Conservation (phyloP, 805 yeast genomes). For the Wickerhamomyces subpelliculosus region DNA sequence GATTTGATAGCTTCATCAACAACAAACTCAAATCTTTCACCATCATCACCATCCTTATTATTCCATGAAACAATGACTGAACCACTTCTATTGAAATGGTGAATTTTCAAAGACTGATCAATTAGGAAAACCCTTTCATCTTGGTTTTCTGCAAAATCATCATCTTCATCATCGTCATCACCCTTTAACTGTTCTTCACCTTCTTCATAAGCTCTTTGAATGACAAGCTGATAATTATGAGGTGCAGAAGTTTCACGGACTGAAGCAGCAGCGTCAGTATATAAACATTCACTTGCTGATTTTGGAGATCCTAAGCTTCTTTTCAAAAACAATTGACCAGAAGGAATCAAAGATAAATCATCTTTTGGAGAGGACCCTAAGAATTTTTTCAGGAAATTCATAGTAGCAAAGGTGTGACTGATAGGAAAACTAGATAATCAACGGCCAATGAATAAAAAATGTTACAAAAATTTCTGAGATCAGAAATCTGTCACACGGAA, state of each 20-base stretch:
- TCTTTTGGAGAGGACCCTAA: slow-evolving; percentile 50
- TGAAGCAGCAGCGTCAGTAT: slow-evolving; percentile 70
- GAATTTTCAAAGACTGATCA: slow-evolving; percentile 51
- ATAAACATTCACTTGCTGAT: slow-evolving; percentile 78
- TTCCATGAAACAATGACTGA: slow-evolving; percentile 65
- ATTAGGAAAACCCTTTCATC: slow-evolving; percentile 74
- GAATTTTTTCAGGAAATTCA: slow-evolving; percentile 70
- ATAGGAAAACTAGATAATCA: too few relatives aligned
- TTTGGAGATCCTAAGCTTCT: slow-evolving; percentile 79
- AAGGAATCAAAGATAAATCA: slow-evolving; percentile 61
- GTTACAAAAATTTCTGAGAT: too few relatives aligned
- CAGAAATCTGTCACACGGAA: too few relatives aligned
- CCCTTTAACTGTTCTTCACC: slow-evolving; percentile 48
- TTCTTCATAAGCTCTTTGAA: slow-evolving; percentile 63
- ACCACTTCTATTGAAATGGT: slow-evolving; percentile 47
- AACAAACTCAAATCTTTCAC: slow-evolving; percentile 69
- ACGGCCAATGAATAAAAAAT: too few relatives aligned
- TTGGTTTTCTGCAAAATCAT: slow-evolving; percentile 26
- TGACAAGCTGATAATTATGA: slow-evolving; percentile 61
- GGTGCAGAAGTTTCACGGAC: slow-evolving; percentile 64
- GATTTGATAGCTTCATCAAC: slow-evolving; percentile 48
- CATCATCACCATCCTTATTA: slow-evolving; percentile 80
- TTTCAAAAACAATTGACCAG: slow-evolving; percentile 71
- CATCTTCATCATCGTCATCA: slow-evolving; percentile 42
- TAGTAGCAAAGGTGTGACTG: slow-evolving; percentile 23